Evolutionary conservation across 140 eudicot genomes (phyloP).

Genomic region (Ambrosia hybrid): DNA sequence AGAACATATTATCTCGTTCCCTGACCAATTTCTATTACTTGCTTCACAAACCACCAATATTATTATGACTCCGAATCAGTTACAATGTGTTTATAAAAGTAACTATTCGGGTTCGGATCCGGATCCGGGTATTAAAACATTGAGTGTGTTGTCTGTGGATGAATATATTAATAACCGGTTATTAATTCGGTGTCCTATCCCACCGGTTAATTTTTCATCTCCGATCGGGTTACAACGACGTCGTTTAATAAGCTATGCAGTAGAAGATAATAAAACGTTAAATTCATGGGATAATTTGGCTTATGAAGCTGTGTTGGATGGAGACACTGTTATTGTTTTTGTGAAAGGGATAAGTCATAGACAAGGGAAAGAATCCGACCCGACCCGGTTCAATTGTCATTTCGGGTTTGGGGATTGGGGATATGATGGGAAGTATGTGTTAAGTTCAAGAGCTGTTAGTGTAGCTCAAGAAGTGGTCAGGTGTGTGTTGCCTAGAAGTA

Average conservation of each 20-base stretch:
- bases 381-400: slow-evolving; percentile 67
- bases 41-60: background rate
- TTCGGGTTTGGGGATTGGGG: slow-evolving; percentile 38
- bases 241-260: slow-evolving; percentile 3
- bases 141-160: slow-evolving; percentile 53
- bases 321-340: slow-evolving; percentile 58
- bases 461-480: slow-evolving; percentile 96
- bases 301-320: slow-evolving; percentile 73
- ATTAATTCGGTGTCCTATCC: slow-evolving; percentile 59
- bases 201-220: slow-evolving; percentile 53
- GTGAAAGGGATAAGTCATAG: slow-evolving; percentile 84
- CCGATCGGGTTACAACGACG: background rate
- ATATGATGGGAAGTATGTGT: slow-evolving; percentile 19
- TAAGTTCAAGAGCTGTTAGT: slow-evolving; percentile 56
- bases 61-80: background rate
- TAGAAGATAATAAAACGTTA: slow-evolving; percentile 27
- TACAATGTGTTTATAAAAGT: slow-evolving; percentile 61
- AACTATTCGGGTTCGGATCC: background rate
- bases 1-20: slow-evolving; percentile 62
- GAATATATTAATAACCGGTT: slow-evolving; percentile 45
- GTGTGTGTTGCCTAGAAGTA: slow-evolving; percentile 66
- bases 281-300: slow-evolving; percentile 72
- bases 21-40: slow-evolving; percentile 64
- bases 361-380: slow-evolving; percentile 63
- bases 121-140: background rate